A percentile compares a stretch with the other conserved stretches of the same genome.
Evolutionary conservation across 2,329 filamentous ascomycete genomes (phyloP).

Genomic region (Sporothrix brasiliensis): DNA sequence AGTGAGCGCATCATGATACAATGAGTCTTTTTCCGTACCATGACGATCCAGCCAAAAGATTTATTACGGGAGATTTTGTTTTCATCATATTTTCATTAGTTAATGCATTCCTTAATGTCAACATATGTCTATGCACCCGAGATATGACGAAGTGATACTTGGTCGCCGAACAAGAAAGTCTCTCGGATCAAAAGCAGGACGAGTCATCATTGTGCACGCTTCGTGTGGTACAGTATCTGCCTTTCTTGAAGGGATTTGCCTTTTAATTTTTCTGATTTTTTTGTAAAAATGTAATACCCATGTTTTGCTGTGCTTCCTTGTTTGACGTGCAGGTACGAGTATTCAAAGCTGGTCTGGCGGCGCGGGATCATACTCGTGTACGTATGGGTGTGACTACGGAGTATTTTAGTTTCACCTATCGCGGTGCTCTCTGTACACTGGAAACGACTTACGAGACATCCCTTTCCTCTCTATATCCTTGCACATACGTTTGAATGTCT

Average conservation of each 20-base stretch:
- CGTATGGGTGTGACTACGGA: too few relatives aligned
- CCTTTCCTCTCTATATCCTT: background rate
- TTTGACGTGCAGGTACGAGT: conserved; percentile 15
- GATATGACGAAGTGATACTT: background rate
- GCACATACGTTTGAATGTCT: background rate
- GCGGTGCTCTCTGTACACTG: background rate
- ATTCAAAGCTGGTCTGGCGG: background rate
- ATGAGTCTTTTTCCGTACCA: background rate
- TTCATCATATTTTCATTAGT: too few relatives aligned
- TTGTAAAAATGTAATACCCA: background rate
- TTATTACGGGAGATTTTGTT: too few relatives aligned
- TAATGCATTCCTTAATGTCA: background rate
- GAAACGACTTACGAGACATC: background rate
- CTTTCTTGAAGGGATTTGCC: background rate
- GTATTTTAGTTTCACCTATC: background rate
- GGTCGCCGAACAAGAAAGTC: too few relatives aligned
- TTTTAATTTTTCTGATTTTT: too few relatives aligned
- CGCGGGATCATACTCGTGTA: background rate
- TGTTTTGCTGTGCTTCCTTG: background rate
- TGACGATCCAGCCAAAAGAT: too few relatives aligned
- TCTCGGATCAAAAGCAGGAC: background rate
- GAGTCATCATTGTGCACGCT: background rate
- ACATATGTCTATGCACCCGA: background rate
- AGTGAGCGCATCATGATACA: background rate
- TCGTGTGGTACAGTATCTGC: background rate